Percentiles rank a stretch among this genome's conserved stretches.
These are phyloP conservation scores for Ophiostoma australiae DNA, from an alignment of 2,329 filamentous ascomycete genomes.

Conservation along the genomic window DNA sequence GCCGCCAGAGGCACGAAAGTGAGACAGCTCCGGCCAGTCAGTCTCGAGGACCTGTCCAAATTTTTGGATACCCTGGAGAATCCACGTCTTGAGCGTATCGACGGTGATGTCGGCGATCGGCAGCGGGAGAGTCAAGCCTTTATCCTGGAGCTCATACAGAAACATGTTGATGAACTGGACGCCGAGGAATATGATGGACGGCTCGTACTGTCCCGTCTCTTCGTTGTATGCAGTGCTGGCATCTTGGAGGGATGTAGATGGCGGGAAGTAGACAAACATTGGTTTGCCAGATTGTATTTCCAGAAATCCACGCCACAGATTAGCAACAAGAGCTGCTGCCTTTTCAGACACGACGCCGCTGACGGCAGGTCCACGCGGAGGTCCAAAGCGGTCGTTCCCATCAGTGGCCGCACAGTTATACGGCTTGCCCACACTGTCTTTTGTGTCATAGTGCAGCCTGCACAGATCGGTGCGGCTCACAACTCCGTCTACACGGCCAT, in stretches of 20 bases:
- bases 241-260: background rate
- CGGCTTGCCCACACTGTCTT: background rate
- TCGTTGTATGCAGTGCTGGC: background rate
- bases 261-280: background rate
- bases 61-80: background rate
- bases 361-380: background rate
- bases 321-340: background rate
- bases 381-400: background rate
- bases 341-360: background rate
- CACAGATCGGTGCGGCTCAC: background rate
- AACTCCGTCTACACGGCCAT: background rate
- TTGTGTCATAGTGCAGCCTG: background rate
- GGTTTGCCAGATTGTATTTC: background rate
- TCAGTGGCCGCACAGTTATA: background rate
- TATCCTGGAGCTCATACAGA: background rate
- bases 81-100: conserved; percentile 1
- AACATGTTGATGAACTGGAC: conserved; percentile 1
- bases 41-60: background rate
- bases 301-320: background rate
- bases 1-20: background rate
- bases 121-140: background rate
- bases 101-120: background rate
- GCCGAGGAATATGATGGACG: background rate
- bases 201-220: background rate
- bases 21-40: background rate